These are phyloP conservation scores for Neurospora sp. DNA, from an alignment of 2,329 filamentous ascomycete species.

Conservation along the genomic window DNA sequence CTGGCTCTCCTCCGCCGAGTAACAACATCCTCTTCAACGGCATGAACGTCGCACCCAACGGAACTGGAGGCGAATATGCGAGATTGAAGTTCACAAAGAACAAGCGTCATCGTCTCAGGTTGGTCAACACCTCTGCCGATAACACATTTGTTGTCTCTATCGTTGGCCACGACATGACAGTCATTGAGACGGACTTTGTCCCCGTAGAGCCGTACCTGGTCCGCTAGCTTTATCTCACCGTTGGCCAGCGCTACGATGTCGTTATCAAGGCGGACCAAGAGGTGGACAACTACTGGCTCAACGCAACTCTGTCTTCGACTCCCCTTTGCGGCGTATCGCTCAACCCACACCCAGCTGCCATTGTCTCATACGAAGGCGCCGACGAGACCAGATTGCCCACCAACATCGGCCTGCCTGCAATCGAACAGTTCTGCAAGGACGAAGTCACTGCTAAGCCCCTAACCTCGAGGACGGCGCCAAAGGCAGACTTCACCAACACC, in stretches of 20 bases:
- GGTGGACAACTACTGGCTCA: conserved; percentile 18
- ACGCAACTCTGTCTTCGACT: conserved; percentile 15
- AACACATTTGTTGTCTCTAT: conserved; percentile 41
- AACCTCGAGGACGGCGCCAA: conserved; percentile 9
- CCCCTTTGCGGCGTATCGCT: conserved; percentile 14
- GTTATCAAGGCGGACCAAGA: conserved; percentile 31
- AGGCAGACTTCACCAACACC: conserved; percentile 7
- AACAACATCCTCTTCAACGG: conserved; percentile 36
- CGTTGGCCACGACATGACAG: conserved; percentile 39
- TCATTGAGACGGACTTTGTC: conserved; percentile 45
- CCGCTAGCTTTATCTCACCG: conserved; percentile 37
- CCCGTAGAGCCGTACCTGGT: conserved; percentile 40
- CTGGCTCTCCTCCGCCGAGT: conserved; percentile 15
- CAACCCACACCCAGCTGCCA: conserved; percentile 14
- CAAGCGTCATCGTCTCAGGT: conserved; percentile 36
- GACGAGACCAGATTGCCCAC: background rate
- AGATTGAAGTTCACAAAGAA: conserved; percentile 25
- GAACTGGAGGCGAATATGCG: conserved; percentile 22
- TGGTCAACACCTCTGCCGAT: conserved; percentile 41
- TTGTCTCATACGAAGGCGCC: conserved; percentile 5
- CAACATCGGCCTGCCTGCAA: background rate
- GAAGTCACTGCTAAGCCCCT: conserved; percentile 12
- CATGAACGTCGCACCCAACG: conserved; percentile 23
- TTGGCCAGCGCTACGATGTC: conserved; percentile 36
- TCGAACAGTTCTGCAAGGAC: conserved; percentile 13